Evolutionary conservation across 208 protist genomes (phyloP).

Genomic region (Wallacemonas sp.): DNA sequence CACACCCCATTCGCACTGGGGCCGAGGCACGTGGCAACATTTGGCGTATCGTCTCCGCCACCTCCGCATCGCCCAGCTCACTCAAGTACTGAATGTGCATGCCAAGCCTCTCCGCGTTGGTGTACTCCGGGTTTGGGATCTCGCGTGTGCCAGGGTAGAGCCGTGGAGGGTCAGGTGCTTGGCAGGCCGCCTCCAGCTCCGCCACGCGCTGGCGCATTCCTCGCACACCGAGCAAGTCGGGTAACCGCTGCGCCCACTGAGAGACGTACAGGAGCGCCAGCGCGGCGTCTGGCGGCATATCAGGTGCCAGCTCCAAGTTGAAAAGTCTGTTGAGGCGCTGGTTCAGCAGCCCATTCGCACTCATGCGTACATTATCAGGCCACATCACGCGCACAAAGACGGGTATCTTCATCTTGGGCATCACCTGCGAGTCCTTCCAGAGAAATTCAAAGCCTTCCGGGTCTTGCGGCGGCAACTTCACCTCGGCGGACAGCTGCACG

Average conservation of each 20-base stretch:
- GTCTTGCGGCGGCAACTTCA: constrained; percentile 90
- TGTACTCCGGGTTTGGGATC: constrained; percentile 91
- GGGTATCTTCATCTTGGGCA: constrained; percentile 82
- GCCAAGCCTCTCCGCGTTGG: constrained; percentile 71
- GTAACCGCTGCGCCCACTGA: constrained; percentile 65
- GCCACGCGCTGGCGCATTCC: constrained; percentile 84
- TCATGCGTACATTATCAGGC: constrained; percentile 73
- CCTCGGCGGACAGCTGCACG: constrained; percentile 88
- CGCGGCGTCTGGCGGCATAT: constrained; percentile 79
- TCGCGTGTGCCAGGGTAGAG: constrained; percentile 87
- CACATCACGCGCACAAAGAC: constrained; percentile 87
- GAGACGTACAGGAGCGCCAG: constrained; percentile 70
- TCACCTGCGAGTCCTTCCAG: constrained; percentile 85
- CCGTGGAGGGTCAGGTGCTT: constrained; percentile 31
- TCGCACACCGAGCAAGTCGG: constrained; percentile 65
- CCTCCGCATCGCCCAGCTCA: constrained; percentile 77
- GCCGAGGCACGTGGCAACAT: constrained; percentile 50
- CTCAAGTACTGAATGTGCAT: constrained; percentile 91
- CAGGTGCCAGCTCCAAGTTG: constrained; percentile 76
- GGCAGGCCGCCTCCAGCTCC: constrained; percentile 52
- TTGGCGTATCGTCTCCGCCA: constrained; percentile 50
- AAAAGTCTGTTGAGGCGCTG: constrained; percentile 75
- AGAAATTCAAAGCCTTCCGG: constrained; percentile 78
- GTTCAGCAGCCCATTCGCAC: constrained; percentile 59
- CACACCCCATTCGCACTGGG: constrained; percentile 90